Conservation (phyloP, 345 rosid species). For the Dimocarpus longan region DNA sequence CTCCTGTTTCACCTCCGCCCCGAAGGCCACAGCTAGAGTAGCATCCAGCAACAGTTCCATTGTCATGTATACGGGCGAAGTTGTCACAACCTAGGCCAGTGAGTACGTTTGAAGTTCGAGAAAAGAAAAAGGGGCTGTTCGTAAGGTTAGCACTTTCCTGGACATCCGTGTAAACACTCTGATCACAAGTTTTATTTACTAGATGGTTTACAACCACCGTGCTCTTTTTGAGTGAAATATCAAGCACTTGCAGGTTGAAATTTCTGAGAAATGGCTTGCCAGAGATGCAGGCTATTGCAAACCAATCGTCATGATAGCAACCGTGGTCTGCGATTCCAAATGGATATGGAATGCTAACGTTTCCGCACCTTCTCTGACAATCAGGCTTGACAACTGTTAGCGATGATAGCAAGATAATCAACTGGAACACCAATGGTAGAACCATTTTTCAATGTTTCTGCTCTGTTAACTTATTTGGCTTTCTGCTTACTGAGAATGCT, state of each 20-base stretch:
- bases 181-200: background rate
- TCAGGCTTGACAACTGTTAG: background rate
- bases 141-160: background rate
- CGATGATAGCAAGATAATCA: conserved; percentile 1
- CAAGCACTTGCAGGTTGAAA: background rate
- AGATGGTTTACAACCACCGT: background rate
- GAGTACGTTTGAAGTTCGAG: background rate
- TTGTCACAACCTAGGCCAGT: background rate
- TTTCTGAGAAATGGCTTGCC: background rate
- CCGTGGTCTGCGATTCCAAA: background rate
- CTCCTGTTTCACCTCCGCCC: background rate
- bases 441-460: background rate
- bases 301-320: background rate
- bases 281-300: background rate
- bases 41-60: background rate
- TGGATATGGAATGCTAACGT: background rate
- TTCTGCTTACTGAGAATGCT: background rate
- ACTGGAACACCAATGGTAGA: background rate
- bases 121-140: background rate
- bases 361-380: background rate
- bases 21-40: background rate
- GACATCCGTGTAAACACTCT: no score
- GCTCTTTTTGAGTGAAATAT: background rate
- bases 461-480: background rate
- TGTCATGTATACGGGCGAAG: background rate